Evolutionary conservation across 2,329 filamentous ascomycete genomes (phyloP), one percentile per base, ranked within the genome.

Genomic region (Neofusicoccum ribis): DNA sequence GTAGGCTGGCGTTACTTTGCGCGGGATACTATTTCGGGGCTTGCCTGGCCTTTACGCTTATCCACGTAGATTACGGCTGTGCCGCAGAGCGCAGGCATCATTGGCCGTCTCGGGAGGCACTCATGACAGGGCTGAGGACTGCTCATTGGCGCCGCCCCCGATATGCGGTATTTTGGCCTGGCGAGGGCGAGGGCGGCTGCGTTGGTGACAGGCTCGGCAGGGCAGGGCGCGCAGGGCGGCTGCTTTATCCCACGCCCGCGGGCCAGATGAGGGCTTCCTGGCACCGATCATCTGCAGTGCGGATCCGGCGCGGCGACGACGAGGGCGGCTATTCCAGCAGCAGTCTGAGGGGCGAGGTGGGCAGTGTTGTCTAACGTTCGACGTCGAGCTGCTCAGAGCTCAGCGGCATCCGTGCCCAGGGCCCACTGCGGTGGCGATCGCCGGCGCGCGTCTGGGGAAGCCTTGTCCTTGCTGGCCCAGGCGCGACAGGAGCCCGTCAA

Each of bases 111-210:
- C 3, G n/a, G 3, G 9, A 41, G 51, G 41, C 51, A 12, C 51
- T 56, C 52, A 59, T 46, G 54, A 46, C 54, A 59, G 41, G 54
- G 54, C 54, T 59, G 54, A 59, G 39, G 11, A 20, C 17, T 27
- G 46, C 51, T 34, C 6, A 37, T 46, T 47, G 43, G 31, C 15
- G 14, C 11, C 11, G 37, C 37, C 14, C 11, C 9, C 41, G 27
- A 9, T 23, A 5, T 60, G 56, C 56, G 56, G 43, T 23, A 60
- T 60, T 47, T 36, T 58, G 52, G 20, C 39, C n/a, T 37, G 34
- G 12, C 14, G 17, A 9, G 12, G n/a, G 52, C 54, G 36, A 56
- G 39, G 52, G 37, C n/a, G 37, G 37, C 37, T 15, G 51, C 14
- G 2, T 4, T 4, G 47, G 47, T 6, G 2, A 34, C 39, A 37